Evolutionary conservation across 148 eudicot genomes (phyloP), one percentile per base, ranked within the genome.

Genomic region (Mesembryanthemum crystallinum): DNA sequence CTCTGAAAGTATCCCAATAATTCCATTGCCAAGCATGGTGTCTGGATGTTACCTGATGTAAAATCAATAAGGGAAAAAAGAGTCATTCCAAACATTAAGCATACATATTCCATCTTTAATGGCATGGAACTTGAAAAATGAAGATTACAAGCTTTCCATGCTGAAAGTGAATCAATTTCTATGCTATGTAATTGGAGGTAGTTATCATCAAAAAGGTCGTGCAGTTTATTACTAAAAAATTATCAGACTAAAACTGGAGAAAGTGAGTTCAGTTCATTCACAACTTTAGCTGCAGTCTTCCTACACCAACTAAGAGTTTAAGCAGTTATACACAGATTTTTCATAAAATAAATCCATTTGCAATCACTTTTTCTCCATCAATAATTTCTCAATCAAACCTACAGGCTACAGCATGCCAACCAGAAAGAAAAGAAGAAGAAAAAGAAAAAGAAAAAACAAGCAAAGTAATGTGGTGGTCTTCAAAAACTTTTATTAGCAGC

Each of bases 21-120:
- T 87, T 86, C 97, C 98, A 69, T 96, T 96, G 35, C 99, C 99
- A 43, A 83, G 88, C 99, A 92, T 92, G 23, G 77, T 80, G 73
- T 60, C 78, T 32, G 66, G 15, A 68, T 20, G 33, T 49, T 30
- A 71, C 67, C 52, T 64, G 32, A 57, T 24, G 54, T 49, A 32
- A 65, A 43, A 67, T 20, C 65, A 67, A 35, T 52, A 25, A 29
- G 8, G 5, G 33, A 20, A 59, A 25, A 23, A 25, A 25, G 68
- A 23, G 4, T 21, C 4, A 66, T 67, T 23, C 55, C 57, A 23
- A 57, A 23, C 61, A 57, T 21, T 3, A 57, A 18, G 61, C 10
- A 52, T 2, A 18, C 0, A 45, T 45, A 8, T 57, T 0, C 23
- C 23, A 20, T 57, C 9, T 10, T 35, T 3, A 67, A 49, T 11